These are phyloP conservation scores for Coniochaeta sp. DNA, from an alignment of 2,329 filamentous ascomycete species.

Conservation along the genomic window DNA sequence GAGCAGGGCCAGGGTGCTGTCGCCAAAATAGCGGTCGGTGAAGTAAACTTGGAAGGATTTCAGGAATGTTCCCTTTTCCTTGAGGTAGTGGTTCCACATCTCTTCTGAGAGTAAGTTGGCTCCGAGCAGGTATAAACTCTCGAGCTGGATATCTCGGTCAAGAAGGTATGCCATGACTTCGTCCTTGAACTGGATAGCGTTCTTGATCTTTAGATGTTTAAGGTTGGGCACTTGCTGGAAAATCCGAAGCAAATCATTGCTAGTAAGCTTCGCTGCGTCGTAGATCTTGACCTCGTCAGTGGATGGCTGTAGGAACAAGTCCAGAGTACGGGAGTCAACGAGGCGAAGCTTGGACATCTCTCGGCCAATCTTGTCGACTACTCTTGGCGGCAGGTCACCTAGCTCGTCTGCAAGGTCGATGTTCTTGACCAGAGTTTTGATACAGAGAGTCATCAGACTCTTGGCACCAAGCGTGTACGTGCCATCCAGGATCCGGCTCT, in stretches of 20 bases:
- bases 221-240: slow-evolving; percentile 68
- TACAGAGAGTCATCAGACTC: slow-evolving; percentile 55
- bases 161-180: slow-evolving; percentile 73
- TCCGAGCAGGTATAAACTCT: slow-evolving; percentile 70
- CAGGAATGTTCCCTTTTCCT: slow-evolving; percentile 55
- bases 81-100: slow-evolving; percentile 66
- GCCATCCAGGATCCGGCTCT: slow-evolving; percentile 81
- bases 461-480: slow-evolving; percentile 58
- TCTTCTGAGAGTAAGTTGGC: slow-evolving; percentile 74
- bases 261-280: slow-evolving; percentile 56
- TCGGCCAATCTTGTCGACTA: slow-evolving; percentile 52
- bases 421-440: slow-evolving; percentile 55
- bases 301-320: slow-evolving; percentile 47
- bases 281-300: slow-evolving; percentile 47
- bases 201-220: slow-evolving; percentile 65
- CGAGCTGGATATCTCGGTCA: slow-evolving; percentile 61
- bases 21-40: slow-evolving; percentile 74
- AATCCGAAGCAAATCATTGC: slow-evolving; percentile 72
- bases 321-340: slow-evolving; percentile 43
- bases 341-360: slow-evolving; percentile 54
- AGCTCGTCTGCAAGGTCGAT: slow-evolving; percentile 54
- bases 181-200: slow-evolving; percentile 90
- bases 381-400: slow-evolving; percentile 46
- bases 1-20: slow-evolving; percentile 59
- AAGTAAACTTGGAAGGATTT: slow-evolving; percentile 70